Evolutionary conservation across 1,284 basidiomycete species (phyloP).

Genomic region (Heterobasidion parviporum): DNA sequence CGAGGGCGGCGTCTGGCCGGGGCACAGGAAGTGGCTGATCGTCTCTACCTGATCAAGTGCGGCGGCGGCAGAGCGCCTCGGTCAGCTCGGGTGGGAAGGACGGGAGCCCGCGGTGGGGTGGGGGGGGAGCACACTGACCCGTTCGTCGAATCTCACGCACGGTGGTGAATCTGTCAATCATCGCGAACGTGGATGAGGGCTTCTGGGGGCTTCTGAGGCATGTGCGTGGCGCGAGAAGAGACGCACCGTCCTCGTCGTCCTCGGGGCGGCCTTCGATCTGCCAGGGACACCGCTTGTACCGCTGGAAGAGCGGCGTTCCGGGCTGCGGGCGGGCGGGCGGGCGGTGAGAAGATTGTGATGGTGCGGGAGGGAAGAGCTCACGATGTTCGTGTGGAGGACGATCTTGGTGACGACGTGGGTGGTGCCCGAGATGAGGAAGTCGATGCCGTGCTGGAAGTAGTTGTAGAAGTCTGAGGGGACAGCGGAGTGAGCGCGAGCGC

Average conservation of each 20-base stretch:
- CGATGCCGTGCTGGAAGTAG: constrained; percentile 83
- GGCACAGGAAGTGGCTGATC: constrained; percentile 66
- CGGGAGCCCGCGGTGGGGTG: neutral
- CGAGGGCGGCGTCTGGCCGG: constrained; percentile 60
- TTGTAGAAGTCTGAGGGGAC: constrained; percentile 73
- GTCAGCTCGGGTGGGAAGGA: neutral
- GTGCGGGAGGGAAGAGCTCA: constrained; percentile 20
- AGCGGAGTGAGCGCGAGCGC: neutral
- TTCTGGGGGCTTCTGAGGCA: too few species aligned
- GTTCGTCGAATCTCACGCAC: constrained; percentile 56
- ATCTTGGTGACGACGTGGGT: constrained; percentile 78
- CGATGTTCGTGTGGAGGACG: constrained; percentile 79
- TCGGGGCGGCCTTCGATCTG: constrained; percentile 66
- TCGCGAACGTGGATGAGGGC: too few species aligned
- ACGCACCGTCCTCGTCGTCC: constrained; percentile 67
- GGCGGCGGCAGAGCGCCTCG: neutral
- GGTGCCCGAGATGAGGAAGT: constrained; percentile 70
- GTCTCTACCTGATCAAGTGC: constrained; percentile 49
- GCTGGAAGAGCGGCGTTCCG: constrained; percentile 80
- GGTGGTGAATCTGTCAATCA: constrained; percentile 52
- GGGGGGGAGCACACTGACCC: constrained; percentile 29
- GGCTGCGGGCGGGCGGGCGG: constrained; percentile 38
- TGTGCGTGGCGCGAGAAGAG: too few species aligned
- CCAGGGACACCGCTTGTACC: constrained; percentile 87
- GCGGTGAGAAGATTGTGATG: neutral